These are phyloP conservation scores for Fraxinus platypoda DNA, from an alignment of 305 asterid genomes.

Conservation along the genomic window DNA sequence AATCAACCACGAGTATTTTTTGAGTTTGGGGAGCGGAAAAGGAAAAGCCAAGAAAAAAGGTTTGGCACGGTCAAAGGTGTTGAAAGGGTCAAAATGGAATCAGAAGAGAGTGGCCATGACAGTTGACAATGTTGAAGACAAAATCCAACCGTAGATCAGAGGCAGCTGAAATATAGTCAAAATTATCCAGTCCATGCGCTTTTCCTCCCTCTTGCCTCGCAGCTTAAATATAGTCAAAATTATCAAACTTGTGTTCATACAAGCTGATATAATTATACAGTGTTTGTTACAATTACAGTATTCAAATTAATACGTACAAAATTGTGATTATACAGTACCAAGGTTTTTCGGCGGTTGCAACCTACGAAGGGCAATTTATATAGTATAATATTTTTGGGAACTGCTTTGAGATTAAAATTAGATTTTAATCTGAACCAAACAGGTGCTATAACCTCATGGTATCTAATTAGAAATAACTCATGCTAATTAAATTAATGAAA, in stretches of 20 bases:
- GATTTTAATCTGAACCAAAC: no score
- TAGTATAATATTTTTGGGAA: no score
- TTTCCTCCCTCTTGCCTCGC: neutral
- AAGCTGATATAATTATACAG: neutral
- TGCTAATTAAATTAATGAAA: no score
- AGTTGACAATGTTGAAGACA: neutral
- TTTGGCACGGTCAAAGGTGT: neutral
- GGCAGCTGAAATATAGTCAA: neutral
- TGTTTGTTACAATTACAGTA: neutral
- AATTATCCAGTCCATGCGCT: neutral
- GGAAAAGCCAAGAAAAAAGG: neutral
- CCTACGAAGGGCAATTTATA: constrained; percentile 60
- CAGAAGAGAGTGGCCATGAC: neutral
- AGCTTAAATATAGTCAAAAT: neutral
- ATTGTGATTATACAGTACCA: constrained; percentile 29
- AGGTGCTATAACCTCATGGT: no score
- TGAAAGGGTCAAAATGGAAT: neutral
- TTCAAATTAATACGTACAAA: neutral
- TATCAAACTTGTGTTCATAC: neutral
- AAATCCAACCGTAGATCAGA: neutral
- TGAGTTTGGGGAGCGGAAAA: no score
- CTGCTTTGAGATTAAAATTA: no score
- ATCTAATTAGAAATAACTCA: no score
- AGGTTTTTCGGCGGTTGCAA: constrained; percentile 57
- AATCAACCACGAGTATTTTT: no score